phyloP scores from a whole-genome alignment of 2,329 filamentous ascomycete genomes.

The Microdochium paspali region DNA sequence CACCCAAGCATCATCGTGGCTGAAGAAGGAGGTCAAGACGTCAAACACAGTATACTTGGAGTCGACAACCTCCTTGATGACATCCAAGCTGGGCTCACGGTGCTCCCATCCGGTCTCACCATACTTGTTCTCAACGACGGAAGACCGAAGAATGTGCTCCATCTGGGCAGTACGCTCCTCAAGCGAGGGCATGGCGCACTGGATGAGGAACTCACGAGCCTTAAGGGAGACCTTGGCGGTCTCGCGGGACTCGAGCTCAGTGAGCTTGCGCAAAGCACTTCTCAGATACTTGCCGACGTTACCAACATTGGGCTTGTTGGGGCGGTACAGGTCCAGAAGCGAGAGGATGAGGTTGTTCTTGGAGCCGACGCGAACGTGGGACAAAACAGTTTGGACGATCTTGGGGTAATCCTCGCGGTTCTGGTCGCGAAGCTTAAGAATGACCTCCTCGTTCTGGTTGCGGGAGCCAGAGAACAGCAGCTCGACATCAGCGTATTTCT shows the following conservation, averaged over 20 bases:
- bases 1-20: slow-evolving; percentile 89
- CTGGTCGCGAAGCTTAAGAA: slow-evolving; percentile 88
- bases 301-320: slow-evolving; percentile 83
- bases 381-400: slow-evolving; percentile 83
- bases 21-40: slow-evolving; percentile 90
- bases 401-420: slow-evolving; percentile 85
- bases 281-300: slow-evolving; percentile 86
- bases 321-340: slow-evolving; percentile 87
- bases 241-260: slow-evolving; percentile 75
- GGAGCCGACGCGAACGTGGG: slow-evolving; percentile 81
- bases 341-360: slow-evolving; percentile 93
- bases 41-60: slow-evolving; percentile 98
- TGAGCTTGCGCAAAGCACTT: slow-evolving; percentile 71
- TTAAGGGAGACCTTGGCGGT: slow-evolving; percentile 96
- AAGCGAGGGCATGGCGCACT: slow-evolving; percentile 89
- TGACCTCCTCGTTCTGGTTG: slow-evolving; percentile 83
- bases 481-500: slow-evolving; percentile 77
- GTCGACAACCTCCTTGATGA: slow-evolving; percentile 96
- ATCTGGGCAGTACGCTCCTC: slow-evolving; percentile 94
- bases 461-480: slow-evolving; percentile 78
- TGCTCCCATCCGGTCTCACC: slow-evolving; percentile 97
- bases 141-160: slow-evolving; percentile 95
- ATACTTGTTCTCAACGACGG: slow-evolving; percentile 93
- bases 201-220: slow-evolving; percentile 93
- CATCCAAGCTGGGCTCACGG: slow-evolving; percentile 77